These are phyloP conservation scores for Escovopsis weberi DNA, from an alignment of 2,329 filamentous ascomycete species.

Conservation along the genomic window DNA sequence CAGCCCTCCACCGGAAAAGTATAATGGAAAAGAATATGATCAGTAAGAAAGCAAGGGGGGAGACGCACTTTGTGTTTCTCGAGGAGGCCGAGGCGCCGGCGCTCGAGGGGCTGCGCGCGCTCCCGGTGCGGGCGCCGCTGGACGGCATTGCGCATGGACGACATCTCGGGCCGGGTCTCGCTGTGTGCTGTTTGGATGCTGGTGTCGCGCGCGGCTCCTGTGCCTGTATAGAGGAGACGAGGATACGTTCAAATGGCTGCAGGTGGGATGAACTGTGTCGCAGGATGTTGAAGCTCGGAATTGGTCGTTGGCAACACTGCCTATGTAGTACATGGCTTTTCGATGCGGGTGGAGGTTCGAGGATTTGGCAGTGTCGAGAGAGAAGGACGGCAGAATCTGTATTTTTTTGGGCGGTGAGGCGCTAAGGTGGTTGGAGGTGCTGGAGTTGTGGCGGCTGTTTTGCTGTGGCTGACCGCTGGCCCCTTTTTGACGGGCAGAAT, in stretches of 20 bases:
- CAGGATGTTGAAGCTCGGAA: no score
- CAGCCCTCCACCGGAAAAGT: no score
- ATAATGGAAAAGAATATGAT: neutral
- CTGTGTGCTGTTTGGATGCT: neutral
- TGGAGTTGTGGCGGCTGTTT: neutral
- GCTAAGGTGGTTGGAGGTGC: neutral
- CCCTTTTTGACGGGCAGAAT: no score
- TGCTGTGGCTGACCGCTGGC: neutral
- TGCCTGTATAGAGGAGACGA: neutral
- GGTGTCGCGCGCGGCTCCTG: no score
- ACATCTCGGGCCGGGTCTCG: constrained; percentile 23
- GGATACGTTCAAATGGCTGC: neutral
- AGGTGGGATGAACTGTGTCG: neutral
- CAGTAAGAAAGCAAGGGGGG: neutral
- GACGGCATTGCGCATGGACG: constrained; percentile 49
- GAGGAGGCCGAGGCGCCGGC: constrained; percentile 75
- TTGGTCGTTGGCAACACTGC: no score
- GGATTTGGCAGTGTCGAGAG: neutral
- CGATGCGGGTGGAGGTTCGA: neutral
- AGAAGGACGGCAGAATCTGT: constrained; percentile 19
- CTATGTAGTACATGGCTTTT: no score
- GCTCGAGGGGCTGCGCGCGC: constrained; percentile 72
- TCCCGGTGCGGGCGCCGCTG: constrained; percentile 79
- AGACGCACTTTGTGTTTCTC: constrained; percentile 75
- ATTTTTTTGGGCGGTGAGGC: constrained; percentile 24